Conservation (phyloP, 2,329 filamentous ascomycete genomes). For the Neofusicoccum sp. region DNA sequence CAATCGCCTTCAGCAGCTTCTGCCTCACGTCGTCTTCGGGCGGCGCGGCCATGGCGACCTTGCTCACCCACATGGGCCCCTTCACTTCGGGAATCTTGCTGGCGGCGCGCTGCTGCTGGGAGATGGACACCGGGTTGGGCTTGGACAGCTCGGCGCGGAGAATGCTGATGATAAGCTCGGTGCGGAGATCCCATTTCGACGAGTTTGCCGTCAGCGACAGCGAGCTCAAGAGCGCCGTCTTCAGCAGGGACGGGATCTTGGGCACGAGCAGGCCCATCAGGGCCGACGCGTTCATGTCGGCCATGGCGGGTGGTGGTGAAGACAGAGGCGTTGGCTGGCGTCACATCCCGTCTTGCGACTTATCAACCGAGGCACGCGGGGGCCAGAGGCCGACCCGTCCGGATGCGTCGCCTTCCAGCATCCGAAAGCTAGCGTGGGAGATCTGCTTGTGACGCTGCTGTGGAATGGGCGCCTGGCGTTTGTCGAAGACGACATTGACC, state of each 20-base stretch:
- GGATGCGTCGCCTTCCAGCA: neutral
- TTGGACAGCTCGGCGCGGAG: constrained; percentile 56
- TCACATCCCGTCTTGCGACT: too few species aligned
- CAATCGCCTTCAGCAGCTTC: constrained; percentile 60
- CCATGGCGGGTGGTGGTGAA: neutral
- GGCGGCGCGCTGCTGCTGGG: constrained; percentile 60
- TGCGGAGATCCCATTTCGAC: constrained; percentile 77
- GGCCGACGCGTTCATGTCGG: constrained; percentile 37
- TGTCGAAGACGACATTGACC: neutral
- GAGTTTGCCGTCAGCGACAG: constrained; percentile 70
- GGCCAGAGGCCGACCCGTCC: neutral
- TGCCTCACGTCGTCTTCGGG: constrained; percentile 59
- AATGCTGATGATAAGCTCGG: constrained; percentile 70
- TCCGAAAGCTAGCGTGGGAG: neutral
- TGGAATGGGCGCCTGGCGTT: constrained; percentile 8
- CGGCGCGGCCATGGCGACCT: constrained; percentile 64
- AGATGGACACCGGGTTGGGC: constrained; percentile 30
- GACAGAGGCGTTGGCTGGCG: neutral
- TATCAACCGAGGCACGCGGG: neutral
- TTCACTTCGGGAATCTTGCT: constrained; percentile 69
- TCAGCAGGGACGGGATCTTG: constrained; percentile 62
- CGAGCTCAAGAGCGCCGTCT: constrained; percentile 64
- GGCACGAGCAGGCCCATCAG: constrained; percentile 38
- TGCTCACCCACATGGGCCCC: constrained; percentile 80
- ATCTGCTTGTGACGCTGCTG: neutral